These are phyloP conservation scores for Aspergillus sp. DNA, from an alignment of 2,329 filamentous ascomycete species.

Conservation along the genomic window DNA sequence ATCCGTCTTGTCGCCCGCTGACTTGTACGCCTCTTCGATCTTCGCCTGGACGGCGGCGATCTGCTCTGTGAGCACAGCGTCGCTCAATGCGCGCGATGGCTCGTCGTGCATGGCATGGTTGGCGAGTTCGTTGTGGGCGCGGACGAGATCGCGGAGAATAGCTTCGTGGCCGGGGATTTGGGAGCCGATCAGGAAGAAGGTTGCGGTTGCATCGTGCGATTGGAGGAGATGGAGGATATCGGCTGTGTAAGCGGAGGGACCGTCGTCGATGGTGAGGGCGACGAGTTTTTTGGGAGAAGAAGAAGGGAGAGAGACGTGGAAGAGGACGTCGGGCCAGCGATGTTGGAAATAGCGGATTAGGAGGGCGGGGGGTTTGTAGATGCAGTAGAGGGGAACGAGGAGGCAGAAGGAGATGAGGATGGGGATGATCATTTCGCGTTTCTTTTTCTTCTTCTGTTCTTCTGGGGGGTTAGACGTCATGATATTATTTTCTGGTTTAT, in stretches of 20 bases:
- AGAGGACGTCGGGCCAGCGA: slow-evolving; percentile 75
- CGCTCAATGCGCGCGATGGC: slow-evolving; percentile 59
- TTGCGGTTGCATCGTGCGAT: slow-evolving; percentile 65
- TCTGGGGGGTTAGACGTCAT: neutral
- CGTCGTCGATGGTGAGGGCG: slow-evolving; percentile 83
- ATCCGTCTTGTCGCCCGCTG: slow-evolving; percentile 18
- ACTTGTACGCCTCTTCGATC: slow-evolving; percentile 54
- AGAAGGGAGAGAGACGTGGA: slow-evolving; percentile 49
- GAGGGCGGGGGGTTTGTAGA: slow-evolving; percentile 75
- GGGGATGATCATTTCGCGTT: slow-evolving; percentile 27
- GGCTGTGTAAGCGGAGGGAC: slow-evolving; percentile 66
- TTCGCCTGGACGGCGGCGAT: slow-evolving; percentile 60
- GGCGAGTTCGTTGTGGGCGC: slow-evolving; percentile 65
- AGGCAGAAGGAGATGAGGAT: slow-evolving; percentile 23
- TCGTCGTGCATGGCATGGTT: slow-evolving; percentile 92
- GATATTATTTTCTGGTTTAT: no score
- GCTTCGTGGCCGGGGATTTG: slow-evolving; percentile 60
- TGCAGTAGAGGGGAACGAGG: slow-evolving; percentile 54
- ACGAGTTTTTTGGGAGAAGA: slow-evolving; percentile 58
- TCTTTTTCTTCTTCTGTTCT: neutral
- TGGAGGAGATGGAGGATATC: slow-evolving; percentile 67
- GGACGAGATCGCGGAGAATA: slow-evolving; percentile 55
- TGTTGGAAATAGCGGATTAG: slow-evolving; percentile 66
- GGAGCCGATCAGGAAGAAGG: slow-evolving; percentile 82
- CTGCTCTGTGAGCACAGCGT: slow-evolving; percentile 57